Conservation (phyloP, 805 yeast species). For the Candida maesae region DNA sequence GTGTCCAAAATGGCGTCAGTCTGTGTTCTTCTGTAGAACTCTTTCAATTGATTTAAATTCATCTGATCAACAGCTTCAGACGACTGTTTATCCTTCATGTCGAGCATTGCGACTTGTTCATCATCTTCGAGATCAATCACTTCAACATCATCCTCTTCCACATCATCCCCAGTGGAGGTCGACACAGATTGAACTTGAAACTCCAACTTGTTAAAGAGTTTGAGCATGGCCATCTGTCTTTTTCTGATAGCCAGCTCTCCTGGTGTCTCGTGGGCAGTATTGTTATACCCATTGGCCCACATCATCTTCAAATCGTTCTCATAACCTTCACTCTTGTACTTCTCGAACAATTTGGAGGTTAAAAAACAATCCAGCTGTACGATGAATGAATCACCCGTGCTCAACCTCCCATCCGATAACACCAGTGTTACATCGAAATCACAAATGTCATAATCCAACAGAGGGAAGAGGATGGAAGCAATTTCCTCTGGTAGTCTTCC, state of each 20-base stretch:
- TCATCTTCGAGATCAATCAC: conserved; percentile 36
- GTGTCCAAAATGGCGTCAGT: conserved; percentile 50
- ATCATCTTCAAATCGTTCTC: conserved; percentile 22
- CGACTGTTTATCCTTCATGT: conserved; percentile 12
- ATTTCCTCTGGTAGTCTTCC: conserved; percentile 73
- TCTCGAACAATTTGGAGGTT: conserved; percentile 31
- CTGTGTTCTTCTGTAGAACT: conserved; percentile 71
- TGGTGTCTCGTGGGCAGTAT: conserved; percentile 41
- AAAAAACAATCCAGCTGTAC: conserved; percentile 68
- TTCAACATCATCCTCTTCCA: conserved; percentile 24
- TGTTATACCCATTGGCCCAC: conserved; percentile 12
- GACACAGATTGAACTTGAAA: conserved; percentile 21
- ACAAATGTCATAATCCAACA: conserved; percentile 53
- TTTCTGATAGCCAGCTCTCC: conserved; percentile 48
- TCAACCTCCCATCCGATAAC: conserved; percentile 52
- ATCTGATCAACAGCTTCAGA: conserved; percentile 36
- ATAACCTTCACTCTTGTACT: conserved; percentile 12
- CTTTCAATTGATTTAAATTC: conserved; percentile 67
- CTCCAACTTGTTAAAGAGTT: conserved; percentile 51
- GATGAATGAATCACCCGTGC: conserved; percentile 74
- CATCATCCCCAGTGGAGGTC: conserved; percentile 1
- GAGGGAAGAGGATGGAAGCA: conserved; percentile 62
- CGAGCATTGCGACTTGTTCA: conserved; percentile 22
- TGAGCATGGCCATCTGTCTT: conserved; percentile 52
- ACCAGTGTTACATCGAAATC: conserved; percentile 54